A percentile compares a stretch with the other conserved stretches of the same genome.
Conservation (phyloP, 73 alveolate genomes). For the Symbiodinium pilosum region DNA sequence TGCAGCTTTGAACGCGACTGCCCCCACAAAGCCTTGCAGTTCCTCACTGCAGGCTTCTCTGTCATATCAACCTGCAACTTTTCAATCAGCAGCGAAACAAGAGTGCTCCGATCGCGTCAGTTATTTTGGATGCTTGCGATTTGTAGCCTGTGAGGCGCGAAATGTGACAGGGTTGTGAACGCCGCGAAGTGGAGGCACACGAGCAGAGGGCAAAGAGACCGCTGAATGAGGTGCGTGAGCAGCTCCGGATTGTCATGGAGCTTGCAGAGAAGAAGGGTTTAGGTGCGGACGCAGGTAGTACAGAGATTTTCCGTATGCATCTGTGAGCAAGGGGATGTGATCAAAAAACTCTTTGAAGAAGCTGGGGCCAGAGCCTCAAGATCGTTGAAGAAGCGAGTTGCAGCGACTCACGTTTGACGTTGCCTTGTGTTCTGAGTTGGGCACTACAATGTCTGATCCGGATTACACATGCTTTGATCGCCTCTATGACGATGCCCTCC, state of each 20-base stretch:
- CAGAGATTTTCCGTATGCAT: too few relatives aligned
- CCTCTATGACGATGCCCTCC: conserved; percentile 74
- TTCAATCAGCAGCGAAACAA: too few relatives aligned
- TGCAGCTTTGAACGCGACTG: too few relatives aligned
- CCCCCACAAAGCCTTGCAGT: too few relatives aligned
- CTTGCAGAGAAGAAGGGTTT: conserved; percentile 91
- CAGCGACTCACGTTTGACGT: neutral
- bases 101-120: too few relatives aligned
- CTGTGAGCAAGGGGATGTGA: conserved; percentile 19
- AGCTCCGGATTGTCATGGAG: conserved; percentile 84
- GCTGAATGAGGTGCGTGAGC: conserved; percentile 65
- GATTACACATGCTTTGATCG: conserved; percentile 94
- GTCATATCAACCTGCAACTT: too few relatives aligned
- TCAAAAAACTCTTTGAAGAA: conserved; percentile 81
- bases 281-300: neutral
- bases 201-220: too few relatives aligned
- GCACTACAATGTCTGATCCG: conserved; percentile 70
- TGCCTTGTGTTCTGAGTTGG: conserved; percentile 11
- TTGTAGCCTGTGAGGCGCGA: too few relatives aligned
- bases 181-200: too few relatives aligned
- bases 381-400: neutral
- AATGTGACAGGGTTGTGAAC: too few relatives aligned
- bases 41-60: too few relatives aligned
- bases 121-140: too few relatives aligned
- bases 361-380: conserved; percentile 33